Evolutionary conservation across 2,329 filamentous ascomycete genomes (phyloP).

Genomic region (Colletotrichum cereale): DNA sequence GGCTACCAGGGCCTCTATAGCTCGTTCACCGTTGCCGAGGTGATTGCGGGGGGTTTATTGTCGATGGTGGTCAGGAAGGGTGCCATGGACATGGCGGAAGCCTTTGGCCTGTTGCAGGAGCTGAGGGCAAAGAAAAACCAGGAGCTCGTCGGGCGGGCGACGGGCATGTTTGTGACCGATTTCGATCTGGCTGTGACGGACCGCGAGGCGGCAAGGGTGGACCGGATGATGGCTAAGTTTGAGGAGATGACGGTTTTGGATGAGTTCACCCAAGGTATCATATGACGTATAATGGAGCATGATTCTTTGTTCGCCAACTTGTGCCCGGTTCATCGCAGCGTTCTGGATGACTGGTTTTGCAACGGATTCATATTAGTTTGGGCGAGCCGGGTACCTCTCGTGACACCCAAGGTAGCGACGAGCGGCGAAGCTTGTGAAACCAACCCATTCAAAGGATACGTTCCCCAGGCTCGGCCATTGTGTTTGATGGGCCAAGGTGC

Average conservation of each 20-base stretch:
- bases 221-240: conserved; percentile 50
- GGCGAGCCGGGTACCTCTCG: not conserved
- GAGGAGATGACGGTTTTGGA: conserved; percentile 43
- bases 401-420: not conserved
- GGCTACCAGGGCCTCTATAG: conserved; percentile 52
- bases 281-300: not conserved
- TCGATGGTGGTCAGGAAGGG: conserved; percentile 52
- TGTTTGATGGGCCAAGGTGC: not conserved
- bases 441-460: not conserved
- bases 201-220: conserved; percentile 49
- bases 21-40: conserved; percentile 52
- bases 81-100: conserved; percentile 47
- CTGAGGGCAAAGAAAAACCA: conserved; percentile 45
- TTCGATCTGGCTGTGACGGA: conserved; percentile 51
- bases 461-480: not conserved
- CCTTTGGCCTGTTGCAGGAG: conserved; percentile 48
- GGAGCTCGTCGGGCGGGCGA: conserved; percentile 47
- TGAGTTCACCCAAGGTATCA: conserved; percentile 32
- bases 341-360: not conserved
- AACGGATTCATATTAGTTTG: not conserved
- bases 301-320: too few species aligned
- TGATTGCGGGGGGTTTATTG: conserved; percentile 51
- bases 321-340: not conserved
- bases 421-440: not conserved
- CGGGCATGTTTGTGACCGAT: conserved; percentile 51